phyloP scores from a whole-genome alignment of 768 basidiomycete genomes.

The Auricularia auricula-judae region DNA sequence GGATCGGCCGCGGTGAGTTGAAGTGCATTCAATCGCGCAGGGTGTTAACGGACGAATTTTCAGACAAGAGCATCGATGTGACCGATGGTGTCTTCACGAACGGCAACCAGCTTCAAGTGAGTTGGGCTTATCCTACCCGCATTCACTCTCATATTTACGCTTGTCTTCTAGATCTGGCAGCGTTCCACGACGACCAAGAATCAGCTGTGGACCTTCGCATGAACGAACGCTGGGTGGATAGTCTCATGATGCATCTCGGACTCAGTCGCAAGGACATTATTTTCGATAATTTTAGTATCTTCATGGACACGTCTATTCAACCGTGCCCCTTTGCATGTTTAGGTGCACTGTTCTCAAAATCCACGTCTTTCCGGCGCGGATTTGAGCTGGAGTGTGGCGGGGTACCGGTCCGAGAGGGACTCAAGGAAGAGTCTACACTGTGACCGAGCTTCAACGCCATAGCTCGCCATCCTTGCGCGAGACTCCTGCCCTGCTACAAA shows the following conservation, averaged over 20 bases:
- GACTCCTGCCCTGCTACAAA: not conserved
- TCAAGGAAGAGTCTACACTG: not conserved
- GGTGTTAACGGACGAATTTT: not conserved
- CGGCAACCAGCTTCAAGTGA: not conserved
- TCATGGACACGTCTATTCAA: no score
- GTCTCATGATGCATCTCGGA: not conserved
- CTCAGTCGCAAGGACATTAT: not conserved
- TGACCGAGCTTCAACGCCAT: not conserved
- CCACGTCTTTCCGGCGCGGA: not conserved
- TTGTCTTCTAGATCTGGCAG: not conserved
- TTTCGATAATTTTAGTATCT: not conserved
- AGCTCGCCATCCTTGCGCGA: not conserved
- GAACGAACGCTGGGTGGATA: not conserved
- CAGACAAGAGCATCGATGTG: not conserved
- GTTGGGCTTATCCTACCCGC: no score
- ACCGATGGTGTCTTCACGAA: not conserved
- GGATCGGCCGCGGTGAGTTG: not conserved
- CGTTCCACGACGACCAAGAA: not conserved
- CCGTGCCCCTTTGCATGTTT: no score
- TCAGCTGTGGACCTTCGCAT: not conserved
- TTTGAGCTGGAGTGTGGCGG: not conserved
- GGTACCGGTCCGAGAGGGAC: not conserved
- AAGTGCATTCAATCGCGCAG: not conserved
- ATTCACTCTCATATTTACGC: no score
- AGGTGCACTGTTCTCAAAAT: not conserved